Evolutionary conservation across 129 eudicot genomes (phyloP), one percentile per base, ranked within the genome.

Genomic region (Apium graveolens): DNA sequence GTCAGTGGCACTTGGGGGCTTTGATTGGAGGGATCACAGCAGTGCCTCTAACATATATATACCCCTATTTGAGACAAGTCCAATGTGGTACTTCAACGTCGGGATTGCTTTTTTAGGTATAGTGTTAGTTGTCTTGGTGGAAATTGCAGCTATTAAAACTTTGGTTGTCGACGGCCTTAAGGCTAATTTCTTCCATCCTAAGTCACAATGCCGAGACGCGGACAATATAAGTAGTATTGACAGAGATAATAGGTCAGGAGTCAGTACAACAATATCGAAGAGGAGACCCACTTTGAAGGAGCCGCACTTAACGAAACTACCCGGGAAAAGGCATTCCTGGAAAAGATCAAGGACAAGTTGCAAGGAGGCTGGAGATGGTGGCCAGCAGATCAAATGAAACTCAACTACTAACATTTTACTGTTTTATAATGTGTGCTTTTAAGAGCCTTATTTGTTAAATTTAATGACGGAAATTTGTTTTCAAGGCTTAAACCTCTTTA

Each of bases 281-380:
- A 65, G 12, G 78, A 39, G 5, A 39, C 34, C 34, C 80, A 73
- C 60, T 46, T 46, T 77, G 73, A 38, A 32, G 80, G 77, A 16
- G 49, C 70, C 35, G 75, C 74, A 41, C 48, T 82, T 42, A 70
- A 55, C 0, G 86, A 86, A 31, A 38, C 63, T 0, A 26, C 79
- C 75, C 89, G 87, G 81, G 87, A 87, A 69, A 85, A 90, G 70
- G 89, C 86, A 24, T 66, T 87, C 31, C 37, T 90, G 35, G 91
- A 85, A 80, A 90, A 87, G 76, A 83, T 83, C 79, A 87, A 83
- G 76, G 89, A 85, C 72, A 90, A 85, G 76, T 71, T 90, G 55
- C 88, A 86, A 38, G 41, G 41, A 38, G 41, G 41, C 5, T 31
- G 85, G 87, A 70, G 79, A 57, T 21, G 84, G 80, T 60, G 79